A percentile compares a stretch with the other conserved stretches of the same genome.
Conservation (phyloP, 2,329 filamentous ascomycete genomes). For the Xenoacremonium recifei region DNA sequence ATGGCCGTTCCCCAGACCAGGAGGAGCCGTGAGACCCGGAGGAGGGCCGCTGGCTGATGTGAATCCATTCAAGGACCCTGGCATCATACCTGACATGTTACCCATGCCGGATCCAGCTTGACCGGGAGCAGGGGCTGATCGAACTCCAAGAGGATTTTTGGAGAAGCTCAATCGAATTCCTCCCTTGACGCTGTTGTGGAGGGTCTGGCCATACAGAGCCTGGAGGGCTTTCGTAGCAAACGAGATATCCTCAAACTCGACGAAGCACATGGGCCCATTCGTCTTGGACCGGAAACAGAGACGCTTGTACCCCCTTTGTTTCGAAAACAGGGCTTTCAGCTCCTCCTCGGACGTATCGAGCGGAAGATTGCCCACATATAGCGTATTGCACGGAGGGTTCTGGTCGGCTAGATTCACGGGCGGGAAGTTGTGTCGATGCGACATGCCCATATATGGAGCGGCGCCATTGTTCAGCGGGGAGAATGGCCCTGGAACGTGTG, state of each 20-base stretch:
- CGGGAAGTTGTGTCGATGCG: slow-evolving; percentile 67
- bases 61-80: slow-evolving; percentile 56
- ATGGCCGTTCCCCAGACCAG: slow-evolving; percentile 55
- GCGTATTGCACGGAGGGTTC: slow-evolving; percentile 95
- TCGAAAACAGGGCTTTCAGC: slow-evolving; percentile 88
- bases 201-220: slow-evolving; percentile 80
- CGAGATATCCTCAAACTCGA: slow-evolving; percentile 93
- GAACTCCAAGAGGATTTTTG: slow-evolving; percentile 92
- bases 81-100: slow-evolving; percentile 58
- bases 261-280: slow-evolving; percentile 97
- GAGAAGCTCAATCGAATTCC: slow-evolving; percentile 96
- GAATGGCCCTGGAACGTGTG: slow-evolving; percentile 44
- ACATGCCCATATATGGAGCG: slow-evolving; percentile 37
- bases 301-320: slow-evolving; percentile 91
- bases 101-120: slow-evolving; percentile 43
- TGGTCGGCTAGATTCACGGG: slow-evolving; percentile 93
- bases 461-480: slow-evolving; percentile 49
- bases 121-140: slow-evolving; percentile 66
- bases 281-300: slow-evolving; percentile 93
- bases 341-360: slow-evolving; percentile 93
- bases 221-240: slow-evolving; percentile 89
- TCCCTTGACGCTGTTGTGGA: slow-evolving; percentile 91
- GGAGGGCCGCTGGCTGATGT: slow-evolving; percentile 73
- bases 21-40: slow-evolving; percentile 75
- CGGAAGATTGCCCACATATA: slow-evolving; percentile 96